Evolutionary conservation across 1,284 basidiomycete species (phyloP).

Genomic region (Trichosporon sp.): DNA sequence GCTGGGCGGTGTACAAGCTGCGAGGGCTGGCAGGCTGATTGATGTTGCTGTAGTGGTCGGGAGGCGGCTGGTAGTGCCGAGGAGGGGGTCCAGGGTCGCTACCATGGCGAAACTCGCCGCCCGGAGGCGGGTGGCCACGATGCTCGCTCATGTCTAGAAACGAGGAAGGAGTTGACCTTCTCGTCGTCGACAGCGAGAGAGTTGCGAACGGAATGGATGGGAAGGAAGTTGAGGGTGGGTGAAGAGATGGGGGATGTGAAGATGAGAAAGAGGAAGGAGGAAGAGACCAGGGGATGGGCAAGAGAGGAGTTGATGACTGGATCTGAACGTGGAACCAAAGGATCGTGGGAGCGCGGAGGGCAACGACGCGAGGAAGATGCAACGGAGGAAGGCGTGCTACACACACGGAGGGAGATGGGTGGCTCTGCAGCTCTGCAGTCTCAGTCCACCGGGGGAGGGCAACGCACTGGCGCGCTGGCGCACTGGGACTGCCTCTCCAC

Average conservation of each 20-base stretch:
- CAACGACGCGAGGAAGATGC: neutral
- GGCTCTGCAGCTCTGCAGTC: too few species aligned
- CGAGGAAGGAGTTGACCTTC: neutral
- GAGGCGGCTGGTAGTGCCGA: neutral
- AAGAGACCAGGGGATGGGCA: neutral
- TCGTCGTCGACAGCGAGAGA: neutral
- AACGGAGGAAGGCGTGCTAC: neutral
- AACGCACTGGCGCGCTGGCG: neutral
- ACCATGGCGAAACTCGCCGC: neutral
- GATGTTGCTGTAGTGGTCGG: neutral
- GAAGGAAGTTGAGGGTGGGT: neutral
- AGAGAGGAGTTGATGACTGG: neutral
- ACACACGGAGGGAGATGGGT: neutral
- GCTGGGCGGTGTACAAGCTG: neutral
- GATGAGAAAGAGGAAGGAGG: neutral
- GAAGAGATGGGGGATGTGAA: neutral
- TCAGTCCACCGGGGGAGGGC: neutral
- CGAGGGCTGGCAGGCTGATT: neutral
- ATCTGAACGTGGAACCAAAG: neutral
- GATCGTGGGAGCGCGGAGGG: neutral
- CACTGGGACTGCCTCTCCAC: too few species aligned
- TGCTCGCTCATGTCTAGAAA: neutral
- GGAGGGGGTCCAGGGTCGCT: neutral
- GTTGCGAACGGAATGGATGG: neutral
- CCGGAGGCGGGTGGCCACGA: neutral